Evolutionary conservation across 2,329 filamentous ascomycete genomes (phyloP), one percentile per base, ranked within the genome.

Genomic region (Chaetomium strumarium): DNA sequence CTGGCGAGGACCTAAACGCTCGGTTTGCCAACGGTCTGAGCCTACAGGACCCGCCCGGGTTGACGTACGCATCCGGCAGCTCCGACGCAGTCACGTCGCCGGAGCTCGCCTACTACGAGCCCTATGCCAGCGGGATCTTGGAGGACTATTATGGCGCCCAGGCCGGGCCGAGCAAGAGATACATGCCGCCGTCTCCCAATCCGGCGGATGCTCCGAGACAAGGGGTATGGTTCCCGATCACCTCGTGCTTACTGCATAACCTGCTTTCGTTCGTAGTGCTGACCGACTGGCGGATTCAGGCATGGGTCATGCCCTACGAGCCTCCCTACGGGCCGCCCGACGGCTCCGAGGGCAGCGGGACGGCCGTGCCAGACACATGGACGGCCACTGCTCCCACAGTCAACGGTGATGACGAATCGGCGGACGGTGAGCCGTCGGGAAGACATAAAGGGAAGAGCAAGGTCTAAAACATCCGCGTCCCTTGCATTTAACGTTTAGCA

Each of bases 51-150:
- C 31, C 47, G 4, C 44, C 56, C 13, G 46, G 40, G 1, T 34
- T 52, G 33, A 51, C 31, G 2, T 53, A 49, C 19, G 50, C 42
- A 2, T 51, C 46, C 6, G 51, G 43, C 13, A 53, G 47, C 5
- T 39, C 34, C 0, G 52, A 37, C 2, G 46, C 41, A 2, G 37
- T 46, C 11, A 47, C 42, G 7, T 50, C 36, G 9, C 51, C 51
- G 1, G 60, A 55, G 20, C 40, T 54, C 14, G 46, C 58, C 11
- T 60, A 58, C 24, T 58, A 60, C 30, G 52, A 62, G 39, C 52
- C 60, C 0, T 53, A 60, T 10, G 41, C 49, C 10, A 49, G 47
- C 14, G 42, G 46, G 4, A 6, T 55, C 9, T 19, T 47, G 6
- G 17, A 50, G 36, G 34, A 38, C 11, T 42, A 55, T 17, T 40